Percentiles rank a stretch among this genome's conserved stretches.
Evolutionary conservation across 1,284 basidiomycete genomes (phyloP).

Genomic region (Phellopilus nigrolimitatus): DNA sequence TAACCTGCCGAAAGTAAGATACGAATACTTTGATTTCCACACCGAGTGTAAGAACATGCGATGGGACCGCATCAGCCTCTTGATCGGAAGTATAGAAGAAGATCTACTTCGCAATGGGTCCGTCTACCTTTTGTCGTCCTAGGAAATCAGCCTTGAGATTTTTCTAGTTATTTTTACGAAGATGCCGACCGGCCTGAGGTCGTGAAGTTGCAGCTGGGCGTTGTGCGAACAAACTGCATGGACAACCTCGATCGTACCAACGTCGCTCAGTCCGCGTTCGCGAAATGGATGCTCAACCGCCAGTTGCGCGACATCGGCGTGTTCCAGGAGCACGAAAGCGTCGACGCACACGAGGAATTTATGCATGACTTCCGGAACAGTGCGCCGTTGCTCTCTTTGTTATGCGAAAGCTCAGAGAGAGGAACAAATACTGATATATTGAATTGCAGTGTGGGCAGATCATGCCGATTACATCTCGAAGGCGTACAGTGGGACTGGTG

Average conservation of each 20-base stretch:
- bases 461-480: constrained; percentile 91
- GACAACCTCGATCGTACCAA: constrained; percentile 97
- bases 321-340: constrained; percentile 57
- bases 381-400: constrained; percentile 40
- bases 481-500: constrained; percentile 94
- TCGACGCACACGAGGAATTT: constrained; percentile 78
- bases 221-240: constrained; percentile 88
- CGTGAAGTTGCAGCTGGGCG: constrained; percentile 56
- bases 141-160: neutral
- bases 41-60: constrained; percentile 93
- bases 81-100: constrained; percentile 76
- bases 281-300: constrained; percentile 76
- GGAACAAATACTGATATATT: constrained; percentile 12
- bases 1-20: constrained; percentile 67
- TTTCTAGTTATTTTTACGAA: constrained; percentile 69
- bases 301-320: constrained; percentile 77
- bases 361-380: constrained; percentile 85
- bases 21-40: constrained; percentile 98
- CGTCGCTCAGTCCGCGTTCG: constrained; percentile 88
- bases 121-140: constrained; percentile 22
- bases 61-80: constrained; percentile 86
- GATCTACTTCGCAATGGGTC: constrained; percentile 74
- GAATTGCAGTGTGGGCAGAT: constrained; percentile 88
- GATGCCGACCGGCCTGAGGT: constrained; percentile 43
- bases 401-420: too few species aligned